Evolutionary conservation across 768 basidiomycete species (phyloP).

Genomic region (Chalciporus chontae): DNA sequence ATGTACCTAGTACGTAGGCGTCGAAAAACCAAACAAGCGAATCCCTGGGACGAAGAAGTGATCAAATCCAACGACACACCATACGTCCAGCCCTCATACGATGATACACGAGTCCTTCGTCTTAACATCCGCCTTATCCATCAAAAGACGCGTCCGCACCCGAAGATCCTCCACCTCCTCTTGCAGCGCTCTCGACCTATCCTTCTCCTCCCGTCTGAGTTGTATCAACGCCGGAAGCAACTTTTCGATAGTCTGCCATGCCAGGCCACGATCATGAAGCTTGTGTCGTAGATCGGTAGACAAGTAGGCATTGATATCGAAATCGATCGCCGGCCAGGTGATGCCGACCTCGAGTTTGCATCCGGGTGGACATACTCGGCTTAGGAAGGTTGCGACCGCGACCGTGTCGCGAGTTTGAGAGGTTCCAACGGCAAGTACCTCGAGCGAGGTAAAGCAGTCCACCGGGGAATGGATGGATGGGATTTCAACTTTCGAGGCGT

Average conservation of each 20-base stretch:
- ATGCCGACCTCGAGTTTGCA: slow-evolving; percentile 45
- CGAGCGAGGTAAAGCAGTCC: slow-evolving; percentile 19
- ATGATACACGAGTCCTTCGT: slow-evolving; percentile 29
- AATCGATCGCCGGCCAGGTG: slow-evolving; percentile 40
- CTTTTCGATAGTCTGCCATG: slow-evolving; percentile 42
- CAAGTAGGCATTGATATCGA: too few species aligned
- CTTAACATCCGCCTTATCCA: slow-evolving; percentile 28
- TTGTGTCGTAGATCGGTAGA: neutral
- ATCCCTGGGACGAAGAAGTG: neutral
- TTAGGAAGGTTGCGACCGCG: slow-evolving; percentile 50
- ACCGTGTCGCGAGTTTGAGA: slow-evolving; percentile 43
- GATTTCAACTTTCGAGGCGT: slow-evolving; percentile 28
- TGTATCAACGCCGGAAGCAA: slow-evolving; percentile 43
- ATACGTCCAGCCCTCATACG: slow-evolving; percentile 11
- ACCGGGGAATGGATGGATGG: slow-evolving; percentile 5
- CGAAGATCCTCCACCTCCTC: slow-evolving; percentile 50
- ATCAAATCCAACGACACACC: neutral
- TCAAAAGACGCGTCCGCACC: slow-evolving; percentile 41
- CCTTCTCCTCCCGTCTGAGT: slow-evolving; percentile 43
- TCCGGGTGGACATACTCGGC: slow-evolving; percentile 44
- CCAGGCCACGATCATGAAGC: slow-evolving; percentile 23
- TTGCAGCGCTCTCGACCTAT: slow-evolving; percentile 35
- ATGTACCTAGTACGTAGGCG: too few species aligned
- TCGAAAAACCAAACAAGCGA: too few species aligned
- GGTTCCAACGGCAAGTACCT: slow-evolving; percentile 44